phyloP scores from a whole-genome alignment of 208 protist species.

The Trypanosoma boissoni region DNA sequence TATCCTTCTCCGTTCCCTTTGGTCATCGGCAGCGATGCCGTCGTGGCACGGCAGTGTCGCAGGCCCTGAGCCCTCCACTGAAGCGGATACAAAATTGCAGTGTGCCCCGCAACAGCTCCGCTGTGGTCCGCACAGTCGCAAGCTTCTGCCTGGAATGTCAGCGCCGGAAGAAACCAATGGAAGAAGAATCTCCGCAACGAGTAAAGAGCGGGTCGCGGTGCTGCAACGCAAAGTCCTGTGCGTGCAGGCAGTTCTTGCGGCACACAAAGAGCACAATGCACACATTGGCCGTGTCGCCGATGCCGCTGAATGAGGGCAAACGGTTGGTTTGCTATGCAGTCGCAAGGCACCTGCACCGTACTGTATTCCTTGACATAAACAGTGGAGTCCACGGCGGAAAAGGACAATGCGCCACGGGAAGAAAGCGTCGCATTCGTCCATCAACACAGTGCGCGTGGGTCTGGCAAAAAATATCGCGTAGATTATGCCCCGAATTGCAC shows the following conservation, averaged over 20 bases:
- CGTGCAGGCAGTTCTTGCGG: conserved; percentile 90
- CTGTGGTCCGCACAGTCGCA: too few species aligned
- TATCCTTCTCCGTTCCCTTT: background rate
- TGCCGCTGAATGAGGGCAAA: too few species aligned
- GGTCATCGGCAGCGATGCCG: too few species aligned
- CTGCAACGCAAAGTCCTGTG: conserved; percentile 91
- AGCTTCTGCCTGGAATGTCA: conserved; percentile 90
- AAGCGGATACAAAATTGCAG: background rate
- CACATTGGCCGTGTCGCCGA: conserved; percentile 86
- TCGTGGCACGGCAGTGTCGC: background rate
- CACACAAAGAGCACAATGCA: conserved; percentile 95
- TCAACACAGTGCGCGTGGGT: conserved; percentile 98
- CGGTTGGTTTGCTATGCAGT: conserved; percentile 99
- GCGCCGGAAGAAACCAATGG: conserved; percentile 97
- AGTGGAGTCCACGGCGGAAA: too few species aligned
- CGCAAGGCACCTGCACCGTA: conserved; percentile 93
- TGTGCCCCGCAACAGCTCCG: too few species aligned
- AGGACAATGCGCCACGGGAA: conserved; percentile 95
- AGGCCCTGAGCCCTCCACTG: background rate
- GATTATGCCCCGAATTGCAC: conserved; percentile 98
- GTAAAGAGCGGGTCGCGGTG: too few species aligned
- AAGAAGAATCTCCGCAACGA: conserved; percentile 88
- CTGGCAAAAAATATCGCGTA: conserved; percentile 96
- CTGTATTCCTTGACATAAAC: too few species aligned
- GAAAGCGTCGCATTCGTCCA: conserved; percentile 99